Conservation (phyloP, 345 rosid species). For the Geranium brycei region DNA sequence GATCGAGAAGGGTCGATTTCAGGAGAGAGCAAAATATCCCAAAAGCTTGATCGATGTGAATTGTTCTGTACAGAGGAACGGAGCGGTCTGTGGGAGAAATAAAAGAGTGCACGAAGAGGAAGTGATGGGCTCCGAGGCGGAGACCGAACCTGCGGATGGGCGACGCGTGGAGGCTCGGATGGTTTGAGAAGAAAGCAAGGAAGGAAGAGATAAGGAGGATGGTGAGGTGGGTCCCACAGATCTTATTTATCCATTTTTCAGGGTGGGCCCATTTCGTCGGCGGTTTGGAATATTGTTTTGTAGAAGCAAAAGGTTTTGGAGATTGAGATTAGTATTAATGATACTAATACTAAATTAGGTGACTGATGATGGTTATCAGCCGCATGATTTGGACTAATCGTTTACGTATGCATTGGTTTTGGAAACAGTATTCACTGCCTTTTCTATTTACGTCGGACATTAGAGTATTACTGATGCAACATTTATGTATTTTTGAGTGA, state of each 20-base stretch:
- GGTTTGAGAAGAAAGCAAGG: not conserved
- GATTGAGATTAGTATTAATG: too few relatives aligned
- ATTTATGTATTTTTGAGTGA: too few relatives aligned
- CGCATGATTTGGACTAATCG: too few relatives aligned
- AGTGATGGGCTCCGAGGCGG: not conserved
- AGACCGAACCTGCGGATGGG: not conserved
- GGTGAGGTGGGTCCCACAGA: not conserved
- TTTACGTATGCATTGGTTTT: constrained; percentile 5
- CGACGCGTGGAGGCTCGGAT: not conserved
- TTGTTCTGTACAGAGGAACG: not conserved
- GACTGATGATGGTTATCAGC: too few relatives aligned
- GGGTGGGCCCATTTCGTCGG: too few relatives aligned
- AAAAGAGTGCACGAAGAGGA: not conserved
- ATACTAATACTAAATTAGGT: too few relatives aligned
- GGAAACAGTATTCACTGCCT: too few relatives aligned
- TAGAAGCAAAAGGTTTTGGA: too few relatives aligned
- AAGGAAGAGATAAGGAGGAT: not conserved
- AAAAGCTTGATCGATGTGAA: not conserved
- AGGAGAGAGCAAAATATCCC: not conserved
- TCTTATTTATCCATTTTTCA: too few relatives aligned
- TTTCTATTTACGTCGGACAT: too few relatives aligned
- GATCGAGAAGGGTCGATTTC: not conserved
- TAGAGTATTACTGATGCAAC: too few relatives aligned
- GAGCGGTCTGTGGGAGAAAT: not conserved
- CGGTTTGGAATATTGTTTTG: too few relatives aligned